A percentile compares a stretch with the other conserved stretches of the same genome.
These are phyloP conservation scores for Barnettozyma hawaiiensis DNA, from an alignment of 1,139 yeast species.

Conservation along the genomic window DNA sequence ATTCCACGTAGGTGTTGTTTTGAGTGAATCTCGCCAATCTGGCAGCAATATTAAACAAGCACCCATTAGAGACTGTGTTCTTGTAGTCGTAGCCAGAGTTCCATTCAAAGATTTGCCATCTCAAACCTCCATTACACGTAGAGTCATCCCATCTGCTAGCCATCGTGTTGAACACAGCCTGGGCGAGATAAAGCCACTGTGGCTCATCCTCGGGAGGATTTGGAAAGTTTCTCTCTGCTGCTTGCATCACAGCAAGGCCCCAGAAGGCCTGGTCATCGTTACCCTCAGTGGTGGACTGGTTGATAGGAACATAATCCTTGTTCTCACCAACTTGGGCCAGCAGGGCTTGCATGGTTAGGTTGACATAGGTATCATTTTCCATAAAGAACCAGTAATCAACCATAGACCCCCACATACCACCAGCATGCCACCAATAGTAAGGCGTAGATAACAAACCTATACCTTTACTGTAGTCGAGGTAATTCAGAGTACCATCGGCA, in stretches of 20 bases:
- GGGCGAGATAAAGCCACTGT: conserved; percentile 71
- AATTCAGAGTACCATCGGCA: conserved; percentile 73
- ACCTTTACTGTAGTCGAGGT: conserved; percentile 62
- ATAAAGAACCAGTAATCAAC: conserved; percentile 71
- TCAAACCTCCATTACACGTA: conserved; percentile 78
- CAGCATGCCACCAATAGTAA: conserved; percentile 99
- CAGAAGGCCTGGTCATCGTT: conserved; percentile 97
- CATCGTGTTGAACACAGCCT: conserved; percentile 88
- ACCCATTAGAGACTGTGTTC: conserved; percentile 86
- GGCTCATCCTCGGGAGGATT: conserved; percentile 60
- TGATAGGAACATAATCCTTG: conserved; percentile 76
- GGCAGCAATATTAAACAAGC: conserved; percentile 83
- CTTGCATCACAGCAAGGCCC: conserved; percentile 90
- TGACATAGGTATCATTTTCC: conserved; percentile 64
- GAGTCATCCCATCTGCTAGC: conserved; percentile 75
- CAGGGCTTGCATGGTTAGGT: conserved; percentile 55
- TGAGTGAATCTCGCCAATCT: conserved; percentile 81
- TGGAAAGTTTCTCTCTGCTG: conserved; percentile 82
- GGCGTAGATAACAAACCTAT: conserved; percentile 82
- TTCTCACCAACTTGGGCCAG: conserved; percentile 72
- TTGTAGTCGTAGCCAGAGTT: conserved; percentile 91
- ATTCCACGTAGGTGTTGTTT: conserved; percentile 63
- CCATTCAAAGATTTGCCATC: conserved; percentile 97
- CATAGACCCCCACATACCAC: conserved; percentile 91
- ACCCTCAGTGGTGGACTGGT: conserved; percentile 94